These are phyloP conservation scores for Scenedesmus sp. DNA, from an alignment of 163 green algal species.

Conservation along the genomic window DNA sequence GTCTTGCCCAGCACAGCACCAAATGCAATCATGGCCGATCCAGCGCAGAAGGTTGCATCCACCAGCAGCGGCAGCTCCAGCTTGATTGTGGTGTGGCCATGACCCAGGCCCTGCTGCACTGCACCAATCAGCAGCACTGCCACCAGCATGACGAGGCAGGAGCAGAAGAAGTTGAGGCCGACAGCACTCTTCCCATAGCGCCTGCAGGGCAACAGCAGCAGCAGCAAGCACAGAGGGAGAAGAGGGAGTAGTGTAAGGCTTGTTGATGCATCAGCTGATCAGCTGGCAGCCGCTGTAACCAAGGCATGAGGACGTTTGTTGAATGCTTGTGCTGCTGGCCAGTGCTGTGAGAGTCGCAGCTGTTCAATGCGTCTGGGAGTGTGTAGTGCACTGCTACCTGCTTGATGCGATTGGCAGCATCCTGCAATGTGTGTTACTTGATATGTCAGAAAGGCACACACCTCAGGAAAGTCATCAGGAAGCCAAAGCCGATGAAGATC, in stretches of 20 bases:
- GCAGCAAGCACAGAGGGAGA: constrained; percentile 2
- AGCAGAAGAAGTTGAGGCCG: constrained; percentile 71
- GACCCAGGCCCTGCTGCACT: constrained; percentile 50
- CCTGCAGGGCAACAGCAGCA: background rate
- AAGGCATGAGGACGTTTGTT: no score
- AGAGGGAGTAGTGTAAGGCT: background rate
- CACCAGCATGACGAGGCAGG: constrained; percentile 63
- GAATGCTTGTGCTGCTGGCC: no score
- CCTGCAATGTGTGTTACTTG: background rate
- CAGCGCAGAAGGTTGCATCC: constrained; percentile 73
- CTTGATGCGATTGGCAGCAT: no score
- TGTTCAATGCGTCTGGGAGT: no score
- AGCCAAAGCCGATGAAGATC: constrained; percentile 73
- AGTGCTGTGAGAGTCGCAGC: no score
- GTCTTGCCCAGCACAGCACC: constrained; percentile 58
- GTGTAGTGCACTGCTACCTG: no score
- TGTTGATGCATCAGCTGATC: background rate
- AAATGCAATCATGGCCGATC: constrained; percentile 79
- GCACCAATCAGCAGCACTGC: constrained; percentile 45
- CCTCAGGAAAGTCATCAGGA: constrained; percentile 76
- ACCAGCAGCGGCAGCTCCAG: constrained; percentile 79
- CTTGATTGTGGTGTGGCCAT: constrained; percentile 49
- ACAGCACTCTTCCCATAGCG: constrained; percentile 69
- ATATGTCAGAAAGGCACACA: background rate
- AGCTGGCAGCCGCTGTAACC: no score